Evolutionary conservation across 1,284 basidiomycete species (phyloP).

Genomic region (Moesziomyces globuligerus): DNA sequence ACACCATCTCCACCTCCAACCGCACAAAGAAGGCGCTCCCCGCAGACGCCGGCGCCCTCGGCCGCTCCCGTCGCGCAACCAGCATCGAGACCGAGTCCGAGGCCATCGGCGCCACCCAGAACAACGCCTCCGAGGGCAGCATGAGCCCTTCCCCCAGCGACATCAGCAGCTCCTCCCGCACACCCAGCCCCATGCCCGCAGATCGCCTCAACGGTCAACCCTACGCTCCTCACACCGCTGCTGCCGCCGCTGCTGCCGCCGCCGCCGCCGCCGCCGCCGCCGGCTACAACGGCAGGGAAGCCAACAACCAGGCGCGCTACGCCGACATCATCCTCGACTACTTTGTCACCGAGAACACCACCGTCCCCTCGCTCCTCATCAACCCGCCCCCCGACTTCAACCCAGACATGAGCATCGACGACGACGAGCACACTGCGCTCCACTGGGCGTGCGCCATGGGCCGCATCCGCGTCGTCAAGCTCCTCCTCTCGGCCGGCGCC

Average conservation of each 20-base stretch:
- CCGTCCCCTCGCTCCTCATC: slow-evolving; percentile 88
- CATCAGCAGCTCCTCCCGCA: slow-evolving; percentile 84
- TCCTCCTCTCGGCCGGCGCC: slow-evolving; percentile 91
- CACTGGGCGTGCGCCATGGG: slow-evolving; percentile 99
- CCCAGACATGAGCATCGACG: slow-evolving; percentile 95
- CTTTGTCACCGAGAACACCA: slow-evolving; percentile 96
- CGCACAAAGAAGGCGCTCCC: slow-evolving; percentile 60
- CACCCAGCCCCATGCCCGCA: slow-evolving; percentile 77
- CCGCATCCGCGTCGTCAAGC: slow-evolving; percentile 92
- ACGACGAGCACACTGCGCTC: slow-evolving; percentile 95
- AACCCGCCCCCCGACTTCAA: slow-evolving; percentile 91
- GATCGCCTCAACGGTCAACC: slow-evolving; percentile 48
- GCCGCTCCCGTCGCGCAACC: slow-evolving; percentile 57
- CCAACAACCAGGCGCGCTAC: slow-evolving; percentile 71
- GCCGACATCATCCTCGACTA: slow-evolving; percentile 97
- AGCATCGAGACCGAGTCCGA: slow-evolving; percentile 64
- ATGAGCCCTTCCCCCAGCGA: slow-evolving; percentile 87
- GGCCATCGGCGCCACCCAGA: slow-evolving; percentile 38
- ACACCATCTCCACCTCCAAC: slow-evolving; percentile 72
- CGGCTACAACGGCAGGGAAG: slow-evolving; percentile 29
- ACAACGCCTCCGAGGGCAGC: slow-evolving; percentile 71
- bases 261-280: slow-evolving; percentile 1
- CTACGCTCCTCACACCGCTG: slow-evolving; percentile 24
- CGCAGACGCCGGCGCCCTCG: slow-evolving; percentile 53
- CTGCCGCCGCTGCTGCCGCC: slow-evolving; percentile 7